Conservation (phyloP, 768 basidiomycete species). For the Mrakia hoshinonis region DNA sequence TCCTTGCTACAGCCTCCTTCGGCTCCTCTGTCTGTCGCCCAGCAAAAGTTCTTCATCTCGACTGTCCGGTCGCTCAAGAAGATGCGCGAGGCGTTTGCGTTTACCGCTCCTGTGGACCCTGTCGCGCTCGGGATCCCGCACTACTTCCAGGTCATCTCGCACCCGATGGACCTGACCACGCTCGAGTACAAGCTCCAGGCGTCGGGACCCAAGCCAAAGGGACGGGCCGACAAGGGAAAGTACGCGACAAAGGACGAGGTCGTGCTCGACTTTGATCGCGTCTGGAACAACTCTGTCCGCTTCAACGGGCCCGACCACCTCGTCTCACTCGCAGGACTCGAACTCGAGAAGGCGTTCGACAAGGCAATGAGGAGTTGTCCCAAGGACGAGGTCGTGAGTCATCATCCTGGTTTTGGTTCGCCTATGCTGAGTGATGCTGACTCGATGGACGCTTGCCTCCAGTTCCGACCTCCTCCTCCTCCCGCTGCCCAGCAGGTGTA, state of each 20-base stretch:
- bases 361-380: slow-evolving; percentile 81
- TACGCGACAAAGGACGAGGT: slow-evolving; percentile 74
- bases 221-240: slow-evolving; percentile 45
- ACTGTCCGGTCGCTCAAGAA: slow-evolving; percentile 77
- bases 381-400: slow-evolving; percentile 60
- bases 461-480: slow-evolving; percentile 13
- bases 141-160: slow-evolving; percentile 74
- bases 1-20: slow-evolving; percentile 1
- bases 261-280: slow-evolving; percentile 69
- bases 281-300: slow-evolving; percentile 75
- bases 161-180: slow-evolving; percentile 89
- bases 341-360: slow-evolving; percentile 75
- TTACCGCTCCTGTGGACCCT: slow-evolving; percentile 79
- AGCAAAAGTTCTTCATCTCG: slow-evolving; percentile 69
- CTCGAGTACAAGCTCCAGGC: slow-evolving; percentile 70
- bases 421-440: neutral
- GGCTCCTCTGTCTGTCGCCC: slow-evolving; percentile 51
- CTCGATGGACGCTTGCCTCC: neutral
- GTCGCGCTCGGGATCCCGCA: slow-evolving; percentile 64
- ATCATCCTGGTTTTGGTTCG: neutral
- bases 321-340: slow-evolving; percentile 68
- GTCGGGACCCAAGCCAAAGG: slow-evolving; percentile 62
- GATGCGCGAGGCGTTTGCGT: slow-evolving; percentile 69
- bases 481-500: slow-evolving; percentile 18
- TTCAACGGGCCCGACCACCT: slow-evolving; percentile 92